phyloP scores from a whole-genome alignment of 2,329 filamentous ascomycete genomes.

The Penicillium fuscoglaucum region DNA sequence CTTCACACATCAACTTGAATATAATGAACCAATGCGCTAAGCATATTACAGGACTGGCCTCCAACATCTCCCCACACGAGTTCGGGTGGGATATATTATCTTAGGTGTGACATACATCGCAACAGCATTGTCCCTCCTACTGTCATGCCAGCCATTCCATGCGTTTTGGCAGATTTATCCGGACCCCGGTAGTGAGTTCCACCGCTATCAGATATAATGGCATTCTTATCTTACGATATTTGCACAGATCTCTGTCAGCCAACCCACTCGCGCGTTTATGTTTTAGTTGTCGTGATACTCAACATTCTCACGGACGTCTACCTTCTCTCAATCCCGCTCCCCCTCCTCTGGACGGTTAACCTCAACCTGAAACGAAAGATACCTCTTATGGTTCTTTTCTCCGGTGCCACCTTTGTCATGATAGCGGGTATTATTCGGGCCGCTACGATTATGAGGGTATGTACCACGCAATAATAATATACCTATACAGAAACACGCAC shows the following conservation, averaged over 20 bases:
- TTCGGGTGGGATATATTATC: slow-evolving; percentile 53
- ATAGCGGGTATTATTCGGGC: slow-evolving; percentile 54
- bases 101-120: slow-evolving; percentile 51
- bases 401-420: slow-evolving; percentile 56
- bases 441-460: slow-evolving; percentile 47
- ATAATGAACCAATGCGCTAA: slow-evolving; percentile 6
- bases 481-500: neutral
- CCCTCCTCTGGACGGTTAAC: slow-evolving; percentile 55
- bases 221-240: neutral
- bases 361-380: slow-evolving; percentile 52
- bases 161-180: slow-evolving; percentile 62
- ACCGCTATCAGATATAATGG: neutral
- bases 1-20: neutral
- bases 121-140: slow-evolving; percentile 50
- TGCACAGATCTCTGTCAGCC: slow-evolving; percentile 47
- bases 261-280: slow-evolving; percentile 48
- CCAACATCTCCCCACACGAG: slow-evolving; percentile 43
- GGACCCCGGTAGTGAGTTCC: slow-evolving; percentile 54
- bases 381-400: slow-evolving; percentile 54
- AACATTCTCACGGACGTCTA: slow-evolving; percentile 60
- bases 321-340: slow-evolving; percentile 58
- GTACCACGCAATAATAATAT: neutral
- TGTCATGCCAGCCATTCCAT: slow-evolving; percentile 55
- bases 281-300: slow-evolving; percentile 50
- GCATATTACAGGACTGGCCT: slow-evolving; percentile 36